These are phyloP conservation scores for Thecamonas trahens DNA, from an alignment of 78 protist genomes.

Conservation along the genomic window DNA sequence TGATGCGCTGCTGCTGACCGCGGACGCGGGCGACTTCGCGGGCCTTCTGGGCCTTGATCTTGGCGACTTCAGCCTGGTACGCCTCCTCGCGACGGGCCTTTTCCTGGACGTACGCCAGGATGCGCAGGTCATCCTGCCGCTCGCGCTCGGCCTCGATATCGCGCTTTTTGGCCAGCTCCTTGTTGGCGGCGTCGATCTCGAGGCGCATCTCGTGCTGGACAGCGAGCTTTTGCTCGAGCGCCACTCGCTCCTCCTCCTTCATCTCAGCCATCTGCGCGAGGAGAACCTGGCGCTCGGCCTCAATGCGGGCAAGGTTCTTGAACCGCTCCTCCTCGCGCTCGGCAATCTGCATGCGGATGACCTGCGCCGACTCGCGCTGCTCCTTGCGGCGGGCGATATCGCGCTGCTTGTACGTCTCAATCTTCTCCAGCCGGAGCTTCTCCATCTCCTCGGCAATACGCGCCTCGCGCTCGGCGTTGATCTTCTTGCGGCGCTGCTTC, in stretches of 20 bases:
- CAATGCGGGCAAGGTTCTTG: conserved; percentile 12
- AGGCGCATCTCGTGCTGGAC: conserved; percentile 11
- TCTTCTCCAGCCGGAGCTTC: conserved; percentile 31
- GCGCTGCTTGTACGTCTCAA: conserved; percentile 24
- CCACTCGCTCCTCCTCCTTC: conserved; percentile 31
- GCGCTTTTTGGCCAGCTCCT: no score
- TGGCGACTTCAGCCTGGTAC: no score
- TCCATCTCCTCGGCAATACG: conserved; percentile 35
- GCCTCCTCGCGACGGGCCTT: no score
- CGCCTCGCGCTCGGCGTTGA: conserved; percentile 18
- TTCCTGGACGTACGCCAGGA: no score
- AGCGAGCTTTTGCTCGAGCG: conserved; percentile 19
- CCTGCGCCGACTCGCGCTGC: conserved; percentile 26
- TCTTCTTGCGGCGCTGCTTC: conserved; percentile 5
- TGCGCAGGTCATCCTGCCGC: no score
- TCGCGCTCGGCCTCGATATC: no score
- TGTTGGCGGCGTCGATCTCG: no score
- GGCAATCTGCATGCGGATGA: conserved; percentile 36
- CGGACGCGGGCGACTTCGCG: conserved; percentile 49
- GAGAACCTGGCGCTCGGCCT: conserved; percentile 33
- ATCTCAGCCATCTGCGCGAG: conserved; percentile 26
- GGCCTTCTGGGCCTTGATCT: conserved; percentile 8
- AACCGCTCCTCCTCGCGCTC: conserved; percentile 42
- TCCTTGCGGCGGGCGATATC: conserved; percentile 24
- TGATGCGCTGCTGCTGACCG: conserved; percentile 39